A percentile compares a stretch with the other conserved stretches of the same genome.
Conservation (phyloP, 2,329 filamentous ascomycete species). For the Phaeosphaeria sp. region DNA sequence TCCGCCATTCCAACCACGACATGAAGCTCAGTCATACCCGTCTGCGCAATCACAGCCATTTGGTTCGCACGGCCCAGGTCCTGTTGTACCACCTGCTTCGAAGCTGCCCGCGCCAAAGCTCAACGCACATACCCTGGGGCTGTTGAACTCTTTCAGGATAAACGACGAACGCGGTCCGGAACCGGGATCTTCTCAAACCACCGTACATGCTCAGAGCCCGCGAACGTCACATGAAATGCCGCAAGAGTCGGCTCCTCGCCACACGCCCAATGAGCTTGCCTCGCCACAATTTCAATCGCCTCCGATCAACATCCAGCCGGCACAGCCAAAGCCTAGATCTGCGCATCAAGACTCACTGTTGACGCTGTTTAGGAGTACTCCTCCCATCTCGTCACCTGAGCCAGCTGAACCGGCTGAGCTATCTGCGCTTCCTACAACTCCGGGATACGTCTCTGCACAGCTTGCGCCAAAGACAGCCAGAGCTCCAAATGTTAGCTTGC, state of each 20-base stretch:
- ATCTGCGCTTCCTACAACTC: slow-evolving; percentile 52
- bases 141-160: slow-evolving; percentile 65
- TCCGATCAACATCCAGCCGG: slow-evolving; percentile 34
- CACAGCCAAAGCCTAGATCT: slow-evolving; percentile 46
- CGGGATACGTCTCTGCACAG: slow-evolving; percentile 34
- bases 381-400: slow-evolving; percentile 32
- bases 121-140: slow-evolving; percentile 62
- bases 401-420: slow-evolving; percentile 50
- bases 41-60: slow-evolving; percentile 34
- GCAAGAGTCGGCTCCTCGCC: slow-evolving; percentile 29
- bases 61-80: slow-evolving; percentile 45
- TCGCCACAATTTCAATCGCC: slow-evolving; percentile 41
- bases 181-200: slow-evolving; percentile 8
- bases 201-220: slow-evolving; percentile 1
- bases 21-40: slow-evolving; percentile 4
- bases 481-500: slow-evolving; percentile 23
- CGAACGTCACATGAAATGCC: slow-evolving; percentile 10
- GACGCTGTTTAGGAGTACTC: slow-evolving; percentile 51
- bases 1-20: slow-evolving; percentile 28
- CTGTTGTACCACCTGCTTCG: slow-evolving; percentile 61
- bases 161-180: slow-evolving; percentile 24
- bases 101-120: slow-evolving; percentile 66
- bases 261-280: slow-evolving; percentile 28
- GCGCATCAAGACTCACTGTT: slow-evolving; percentile 56
- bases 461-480: slow-evolving; percentile 24